Evolutionary conservation across 805 yeast genomes (phyloP), one percentile per base, ranked within the genome.

Genomic region (Candida sithepensis): DNA sequence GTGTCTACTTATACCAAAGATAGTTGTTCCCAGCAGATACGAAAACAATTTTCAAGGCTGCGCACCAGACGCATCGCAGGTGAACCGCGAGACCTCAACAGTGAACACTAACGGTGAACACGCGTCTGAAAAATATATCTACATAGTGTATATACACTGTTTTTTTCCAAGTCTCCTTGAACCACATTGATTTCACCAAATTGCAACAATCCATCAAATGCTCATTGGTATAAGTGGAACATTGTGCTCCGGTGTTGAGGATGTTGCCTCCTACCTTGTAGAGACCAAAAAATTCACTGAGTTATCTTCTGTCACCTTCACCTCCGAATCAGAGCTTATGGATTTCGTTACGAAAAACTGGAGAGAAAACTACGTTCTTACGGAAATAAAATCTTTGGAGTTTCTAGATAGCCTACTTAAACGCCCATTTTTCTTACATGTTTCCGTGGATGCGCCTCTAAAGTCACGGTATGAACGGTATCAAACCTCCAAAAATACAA

Each of bases 391-490:
- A 2, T 70, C 70, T 20, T 52, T 74, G 13, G 66, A 63, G 4
- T 61, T 75, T 43, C 69, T 85, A 22, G 69, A 71, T 2, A 67
- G 64, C 21, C 64, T 86, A 4, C 70, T 75, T 30, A 81, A 83
- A 51, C 69, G 96, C 47, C 97, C 97, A 0, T 91, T 88, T 61
- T 89, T 90, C 60, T 73, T 89, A 21, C 96, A 89, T 61, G 56
- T 91, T 3, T 75, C 88, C 5, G 71, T 88, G 2, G 96, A 88
- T 57, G 88, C 96, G 0, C 87, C 96, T 1, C 56, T 81, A 13
- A 59, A 60, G 12, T 53, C 77, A 32, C 72, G 95, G 42, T 69
- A 61, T 50, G 55, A 65, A 41, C 54, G 80, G 20, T 66, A 61
- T 55, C 45, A 52, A 10, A 18, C 22, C 21, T 6, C 18, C 6